A percentile compares a stretch with the other conserved stretches of the same genome.
Evolutionary conservation across 2,329 filamentous ascomycete genomes (phyloP).

Genomic region (Clonostachys sp.): DNA sequence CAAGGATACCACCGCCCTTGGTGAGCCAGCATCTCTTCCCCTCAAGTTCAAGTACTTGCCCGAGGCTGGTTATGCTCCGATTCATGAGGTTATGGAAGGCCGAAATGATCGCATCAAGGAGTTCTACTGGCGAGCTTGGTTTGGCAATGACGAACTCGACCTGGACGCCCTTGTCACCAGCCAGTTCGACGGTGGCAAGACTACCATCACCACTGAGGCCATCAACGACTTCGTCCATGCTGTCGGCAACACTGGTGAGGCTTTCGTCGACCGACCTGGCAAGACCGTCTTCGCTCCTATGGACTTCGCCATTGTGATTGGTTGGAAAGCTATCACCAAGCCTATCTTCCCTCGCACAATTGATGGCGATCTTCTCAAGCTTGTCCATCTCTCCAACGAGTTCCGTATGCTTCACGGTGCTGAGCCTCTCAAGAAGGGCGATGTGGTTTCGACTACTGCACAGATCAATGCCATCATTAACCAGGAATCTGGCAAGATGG

Average conservation of each 20-base stretch:
- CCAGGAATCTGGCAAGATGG: constrained; percentile 98
- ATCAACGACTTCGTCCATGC: constrained; percentile 99
- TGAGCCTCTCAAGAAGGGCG: constrained; percentile 90
- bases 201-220: constrained; percentile 82
- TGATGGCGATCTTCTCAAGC: constrained; percentile 90
- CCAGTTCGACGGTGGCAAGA: constrained; percentile 83
- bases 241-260: constrained; percentile 95
- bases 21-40: constrained; percentile 75
- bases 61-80: constrained; percentile 94
- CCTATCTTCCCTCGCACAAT: constrained; percentile 97
- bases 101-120: constrained; percentile 99
- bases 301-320: constrained; percentile 98
- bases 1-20: constrained; percentile 85
- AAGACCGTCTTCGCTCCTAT: constrained; percentile 95
- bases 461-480: constrained; percentile 98
- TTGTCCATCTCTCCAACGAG: constrained; percentile 93
- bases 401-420: constrained; percentile 98
- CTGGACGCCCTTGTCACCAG: constrained; percentile 82
- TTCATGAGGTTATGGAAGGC: constrained; percentile 91
- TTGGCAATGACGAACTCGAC: constrained; percentile 78
- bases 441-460: constrained; percentile 86
- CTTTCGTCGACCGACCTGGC: constrained; percentile 91
- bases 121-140: constrained; percentile 99
- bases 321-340: constrained; percentile 99
- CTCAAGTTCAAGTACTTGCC: constrained; percentile 92